Base-by-base conservation (phyloP, 2,329 filamentous ascomycete species). In the Xylaria digitata region DNA sequence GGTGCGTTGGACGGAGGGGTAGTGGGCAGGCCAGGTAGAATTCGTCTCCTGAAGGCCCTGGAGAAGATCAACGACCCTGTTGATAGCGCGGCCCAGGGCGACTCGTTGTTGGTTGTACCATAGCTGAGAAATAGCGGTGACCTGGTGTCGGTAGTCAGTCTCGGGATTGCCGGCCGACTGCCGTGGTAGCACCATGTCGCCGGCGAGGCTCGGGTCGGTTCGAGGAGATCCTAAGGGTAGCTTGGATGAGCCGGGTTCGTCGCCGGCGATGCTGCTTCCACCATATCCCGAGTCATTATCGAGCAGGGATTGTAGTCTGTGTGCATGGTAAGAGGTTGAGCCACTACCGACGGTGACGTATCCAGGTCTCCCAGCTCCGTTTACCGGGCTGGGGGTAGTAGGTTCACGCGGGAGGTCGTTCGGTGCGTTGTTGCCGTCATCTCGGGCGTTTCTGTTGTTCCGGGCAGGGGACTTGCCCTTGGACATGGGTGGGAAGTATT, bases 61-160 rank as follows among this genome's bases (percentile, higher is more conserved):
- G 71, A 99, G 82, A 1, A 93, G 88, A 67, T 97, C 93, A 65
- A 97, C 88, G 8, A 94, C 95, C 72, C 90, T 89, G 75, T 90
- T 92, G 76, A 99, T 97, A 15, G 94, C 92, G 66, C 94, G 91
- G 49, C 89, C 93, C n/a, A 99, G 87, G 37, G 92, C 89, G 6
- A 90, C 92, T 66, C 94, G 90, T 78, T 98, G 97, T 75, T 93
- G 89, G 79, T 98, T 98, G 82, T 97, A 97, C 85, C 92, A 93
- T 71, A 98, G 86, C 81, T 98, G 96, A 76, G 97, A 91, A 55
- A 97, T 89, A 79, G 97, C 93, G 76, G 91, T 92, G 43, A 93
- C 90, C 71, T 95, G 88, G 50, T 86, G 83, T 71, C 87, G 86
- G 74, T 87, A 86, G 75, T 93, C 90, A 70, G 88, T 83, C 58